Base-by-base conservation (phyloP, 116 monocot genomes). In the Posidonia oceanica region DNA sequence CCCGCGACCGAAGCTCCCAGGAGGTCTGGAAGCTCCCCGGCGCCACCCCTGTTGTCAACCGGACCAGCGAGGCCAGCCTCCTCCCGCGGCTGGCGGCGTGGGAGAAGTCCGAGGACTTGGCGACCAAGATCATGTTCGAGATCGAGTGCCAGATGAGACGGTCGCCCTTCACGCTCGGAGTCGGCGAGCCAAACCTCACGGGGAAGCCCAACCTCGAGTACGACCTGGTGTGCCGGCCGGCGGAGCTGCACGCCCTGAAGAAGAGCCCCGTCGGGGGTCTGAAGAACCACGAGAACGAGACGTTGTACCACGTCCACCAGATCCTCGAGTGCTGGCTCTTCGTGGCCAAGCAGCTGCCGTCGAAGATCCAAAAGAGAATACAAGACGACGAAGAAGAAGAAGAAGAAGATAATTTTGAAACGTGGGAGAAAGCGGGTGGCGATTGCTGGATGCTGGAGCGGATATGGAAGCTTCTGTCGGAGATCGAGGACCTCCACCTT, bases 141-240 rank as follows among this genome's bases (percentile, higher is more conserved):
- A 89, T 94, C 75, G 94, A 94, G 80, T 68, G 79, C 57, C 83
- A 80, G 72, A 77, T 94, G 84, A 74, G 70, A 14, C 58, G 76
- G 4, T 77, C 83, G 66, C 74, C 77, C 15, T 94, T 89, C 76
- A 89, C 89, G 17, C 71, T 71, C 7, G 94, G 89, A 1, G 73
- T 94, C 17, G 94, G 89, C n/a, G 94, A 94, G 74, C 93, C 93
- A 52, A 93, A 93, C 70, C 88, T 93, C 67, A 76, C 83, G 52
- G 84, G 93, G 3, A 93, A 93, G 76, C 89, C 86, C 14, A 76
- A 67, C 13, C 82, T 93, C 66, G 83, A 85, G 76, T 93, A 89
- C 74, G 93, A 93, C 63, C 79, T 82, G 73, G 62, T 89, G 20
- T 89, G 89, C 55, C 65, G 79, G 10, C 93, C 93, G 36, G 15